Conservation (phyloP, 1,139 yeast species). For the Yamadazyma mexicana region DNA sequence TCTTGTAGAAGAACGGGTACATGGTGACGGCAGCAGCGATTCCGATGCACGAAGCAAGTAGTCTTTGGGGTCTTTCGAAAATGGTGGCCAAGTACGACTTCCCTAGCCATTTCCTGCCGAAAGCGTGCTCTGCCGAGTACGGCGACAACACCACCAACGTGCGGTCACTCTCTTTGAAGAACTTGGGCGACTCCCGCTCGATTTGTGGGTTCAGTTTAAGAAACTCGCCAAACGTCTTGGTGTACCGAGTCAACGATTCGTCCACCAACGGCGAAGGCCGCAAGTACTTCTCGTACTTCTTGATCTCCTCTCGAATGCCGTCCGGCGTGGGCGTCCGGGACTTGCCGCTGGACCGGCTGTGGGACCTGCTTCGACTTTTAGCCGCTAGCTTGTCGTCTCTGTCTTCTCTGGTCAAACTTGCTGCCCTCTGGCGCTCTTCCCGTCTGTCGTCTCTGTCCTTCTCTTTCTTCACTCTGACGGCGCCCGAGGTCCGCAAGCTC, state of each 20-base stretch:
- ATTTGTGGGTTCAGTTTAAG: constrained; percentile 57
- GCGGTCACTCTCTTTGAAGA: constrained; percentile 43
- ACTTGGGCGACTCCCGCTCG: constrained; percentile 49
- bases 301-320: constrained; percentile 7
- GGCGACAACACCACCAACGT: constrained; percentile 61
- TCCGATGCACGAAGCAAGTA: constrained; percentile 75
- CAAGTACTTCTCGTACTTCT: constrained; percentile 20
- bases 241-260: constrained; percentile 38
- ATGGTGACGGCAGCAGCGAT: constrained; percentile 74
- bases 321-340: constrained; percentile 8
- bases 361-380: constrained; percentile 8
- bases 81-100: constrained; percentile 67
- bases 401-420: constrained; percentile 2
- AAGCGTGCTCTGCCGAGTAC: constrained; percentile 63
- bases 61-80: constrained; percentile 82
- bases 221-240: constrained; percentile 46
- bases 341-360: constrained; percentile 5
- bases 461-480: constrained; percentile 19
- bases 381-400: constrained; percentile 1
- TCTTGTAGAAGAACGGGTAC: constrained; percentile 60
- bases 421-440: not conserved
- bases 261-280: constrained; percentile 37
- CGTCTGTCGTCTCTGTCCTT: constrained; percentile 1
- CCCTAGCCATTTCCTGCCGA: constrained; percentile 76
- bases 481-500: constrained; percentile 26